phyloP scores from a whole-genome alignment of 2,329 filamentous ascomycete genomes.

The Stagonosporopsis cucurbitacearum region DNA sequence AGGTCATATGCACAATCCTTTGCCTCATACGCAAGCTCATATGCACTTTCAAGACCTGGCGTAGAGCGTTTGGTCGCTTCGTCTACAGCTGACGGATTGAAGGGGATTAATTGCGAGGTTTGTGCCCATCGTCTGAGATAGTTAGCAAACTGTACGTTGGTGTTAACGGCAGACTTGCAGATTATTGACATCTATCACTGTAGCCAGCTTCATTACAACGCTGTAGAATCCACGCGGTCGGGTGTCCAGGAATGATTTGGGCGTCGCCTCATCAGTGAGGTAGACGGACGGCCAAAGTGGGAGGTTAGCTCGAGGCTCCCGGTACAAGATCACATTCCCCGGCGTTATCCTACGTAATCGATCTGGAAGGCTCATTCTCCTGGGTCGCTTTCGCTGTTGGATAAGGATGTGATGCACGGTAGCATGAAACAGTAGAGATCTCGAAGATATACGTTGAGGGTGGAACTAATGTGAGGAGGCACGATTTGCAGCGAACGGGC shows the following conservation, averaged over 20 bases:
- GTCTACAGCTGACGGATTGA: conserved; percentile 12
- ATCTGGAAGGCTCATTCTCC: neutral
- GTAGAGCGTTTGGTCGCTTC: conserved; percentile 1
- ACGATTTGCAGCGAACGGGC: neutral
- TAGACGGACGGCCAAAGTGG: conserved; percentile 2
- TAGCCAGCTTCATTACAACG: conserved; percentile 8
- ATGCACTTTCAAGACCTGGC: conserved; percentile 22
- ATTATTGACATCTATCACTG: neutral
- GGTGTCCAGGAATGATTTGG: conserved; percentile 6
- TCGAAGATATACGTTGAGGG: neutral
- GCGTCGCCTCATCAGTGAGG: conserved; percentile 29
- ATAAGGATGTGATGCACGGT: neutral
- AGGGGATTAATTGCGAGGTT: conserved; percentile 20
- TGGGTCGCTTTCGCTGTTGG: neutral
- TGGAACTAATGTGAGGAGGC: no score
- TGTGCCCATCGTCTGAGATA: conserved; percentile 29
- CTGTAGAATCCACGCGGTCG: conserved; percentile 22
- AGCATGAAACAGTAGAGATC: neutral
- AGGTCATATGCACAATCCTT: conserved; percentile 8
- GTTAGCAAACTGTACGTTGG: conserved; percentile 2
- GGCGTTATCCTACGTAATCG: neutral
- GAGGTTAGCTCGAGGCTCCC: neutral
- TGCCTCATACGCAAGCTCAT: conserved; percentile 3
- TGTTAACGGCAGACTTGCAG: neutral
- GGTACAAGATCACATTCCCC: conserved; percentile 1